These are phyloP conservation scores for Boletellus dicymbophilus DNA, from an alignment of 1,284 basidiomycete species.

Conservation along the genomic window DNA sequence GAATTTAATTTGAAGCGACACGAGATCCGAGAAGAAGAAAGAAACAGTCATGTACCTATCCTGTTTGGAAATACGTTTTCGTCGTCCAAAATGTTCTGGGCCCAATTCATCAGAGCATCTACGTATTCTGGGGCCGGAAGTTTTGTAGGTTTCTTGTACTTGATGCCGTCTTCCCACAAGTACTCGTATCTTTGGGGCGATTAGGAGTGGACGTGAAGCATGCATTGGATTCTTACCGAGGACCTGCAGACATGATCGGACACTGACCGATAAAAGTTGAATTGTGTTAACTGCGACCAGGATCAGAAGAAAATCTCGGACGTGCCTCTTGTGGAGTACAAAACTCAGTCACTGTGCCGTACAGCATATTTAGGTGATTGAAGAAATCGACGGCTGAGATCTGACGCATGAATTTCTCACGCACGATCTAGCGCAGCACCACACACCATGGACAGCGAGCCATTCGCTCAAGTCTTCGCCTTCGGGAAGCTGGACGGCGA, in stretches of 20 bases:
- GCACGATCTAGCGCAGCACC: neutral
- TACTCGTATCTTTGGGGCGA: slow-evolving; percentile 77
- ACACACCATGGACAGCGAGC: slow-evolving; percentile 93
- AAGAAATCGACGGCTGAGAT: slow-evolving; percentile 89
- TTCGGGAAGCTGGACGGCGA: slow-evolving; percentile 90
- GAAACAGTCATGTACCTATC: slow-evolving; percentile 60
- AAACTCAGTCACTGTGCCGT: slow-evolving; percentile 95
- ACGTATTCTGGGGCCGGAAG: slow-evolving; percentile 96
- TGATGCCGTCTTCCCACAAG: slow-evolving; percentile 96
- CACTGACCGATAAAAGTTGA: slow-evolving; percentile 56
- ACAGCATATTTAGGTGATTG: slow-evolving; percentile 96
- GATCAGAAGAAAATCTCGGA: slow-evolving; percentile 3
- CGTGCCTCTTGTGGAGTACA: slow-evolving; percentile 89
- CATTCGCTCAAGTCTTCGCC: slow-evolving; percentile 96
- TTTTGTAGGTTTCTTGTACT: slow-evolving; percentile 92
- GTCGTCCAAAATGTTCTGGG: slow-evolving; percentile 92
- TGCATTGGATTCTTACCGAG: slow-evolving; percentile 61
- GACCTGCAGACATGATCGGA: slow-evolving; percentile 98
- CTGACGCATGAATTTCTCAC: slow-evolving; percentile 2
- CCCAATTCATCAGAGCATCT: slow-evolving; percentile 99
- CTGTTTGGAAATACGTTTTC: slow-evolving; percentile 93
- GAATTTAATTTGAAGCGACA: neutral
- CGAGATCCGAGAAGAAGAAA: neutral
- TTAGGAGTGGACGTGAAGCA: slow-evolving; percentile 12
- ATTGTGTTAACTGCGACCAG: slow-evolving; percentile 21